These are phyloP conservation scores for Haplosporangium gracile DNA, from an alignment of 192 early-diverging fungal genomes.

Conservation along the genomic window DNA sequence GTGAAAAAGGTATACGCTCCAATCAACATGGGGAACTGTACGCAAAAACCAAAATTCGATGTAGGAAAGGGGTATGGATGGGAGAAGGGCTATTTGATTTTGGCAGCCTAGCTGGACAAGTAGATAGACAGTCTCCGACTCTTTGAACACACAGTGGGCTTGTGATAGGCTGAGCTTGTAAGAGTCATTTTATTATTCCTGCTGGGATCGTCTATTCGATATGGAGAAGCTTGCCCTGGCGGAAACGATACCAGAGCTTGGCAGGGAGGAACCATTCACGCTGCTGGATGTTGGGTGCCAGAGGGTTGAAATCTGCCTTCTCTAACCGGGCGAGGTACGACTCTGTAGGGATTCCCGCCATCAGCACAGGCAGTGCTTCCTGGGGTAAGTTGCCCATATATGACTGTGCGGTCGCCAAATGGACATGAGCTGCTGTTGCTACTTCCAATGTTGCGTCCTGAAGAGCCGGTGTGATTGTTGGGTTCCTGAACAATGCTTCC, in stretches of 20 bases:
- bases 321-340: constrained; percentile 84
- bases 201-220: constrained; percentile 14
- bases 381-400: constrained; percentile 70
- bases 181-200: not conserved
- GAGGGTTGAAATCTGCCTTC: constrained; percentile 83
- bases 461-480: constrained; percentile 67
- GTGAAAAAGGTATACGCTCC: too few species aligned
- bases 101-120: too few species aligned
- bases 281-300: constrained; percentile 77
- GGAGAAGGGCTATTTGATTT: too few species aligned
- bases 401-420: constrained; percentile 76
- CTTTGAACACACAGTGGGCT: too few species aligned
- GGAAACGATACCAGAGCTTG: constrained; percentile 68
- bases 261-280: constrained; percentile 75
- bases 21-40: too few species aligned
- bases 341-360: constrained; percentile 78
- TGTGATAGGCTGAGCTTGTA: too few species aligned
- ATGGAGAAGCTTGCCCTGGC: constrained; percentile 53
- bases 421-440: constrained; percentile 86
- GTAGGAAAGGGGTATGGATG: too few species aligned
- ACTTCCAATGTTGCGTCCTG: constrained; percentile 89
- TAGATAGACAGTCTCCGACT: too few species aligned
- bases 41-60: too few species aligned
- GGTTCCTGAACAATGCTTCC: constrained; percentile 76
- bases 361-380: constrained; percentile 77